Evolutionary conservation across 2,329 filamentous ascomycete genomes (phyloP).

Genomic region (Diaporthe eres): DNA sequence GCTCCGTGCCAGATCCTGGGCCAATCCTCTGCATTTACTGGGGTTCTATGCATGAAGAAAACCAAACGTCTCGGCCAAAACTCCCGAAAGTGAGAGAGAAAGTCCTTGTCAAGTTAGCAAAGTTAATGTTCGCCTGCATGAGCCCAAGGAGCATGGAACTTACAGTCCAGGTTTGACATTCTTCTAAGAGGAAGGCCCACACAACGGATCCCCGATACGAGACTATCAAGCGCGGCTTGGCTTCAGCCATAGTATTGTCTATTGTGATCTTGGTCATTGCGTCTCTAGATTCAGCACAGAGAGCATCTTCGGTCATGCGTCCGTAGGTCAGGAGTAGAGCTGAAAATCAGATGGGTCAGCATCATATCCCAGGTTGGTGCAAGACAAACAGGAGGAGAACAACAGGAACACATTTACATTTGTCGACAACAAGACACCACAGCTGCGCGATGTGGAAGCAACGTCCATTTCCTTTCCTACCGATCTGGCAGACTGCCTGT

Average conservation of each 20-base stretch:
- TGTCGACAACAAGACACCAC: background rate
- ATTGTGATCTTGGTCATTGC: background rate
- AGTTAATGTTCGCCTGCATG: background rate
- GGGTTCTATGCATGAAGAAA: background rate
- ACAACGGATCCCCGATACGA: background rate
- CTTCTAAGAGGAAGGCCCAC: background rate
- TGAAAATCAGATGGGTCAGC: background rate
- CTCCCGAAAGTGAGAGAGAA: background rate
- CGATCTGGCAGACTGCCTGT: conserved; percentile 58
- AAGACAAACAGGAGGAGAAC: no score
- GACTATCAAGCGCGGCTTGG: background rate
- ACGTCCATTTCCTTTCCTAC: conserved; percentile 46
- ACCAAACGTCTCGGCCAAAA: background rate
- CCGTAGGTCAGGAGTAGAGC: background rate
- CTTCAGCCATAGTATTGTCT: background rate
- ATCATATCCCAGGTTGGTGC: no score
- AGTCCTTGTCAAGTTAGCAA: background rate
- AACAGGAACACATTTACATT: no score
- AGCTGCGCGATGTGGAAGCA: conserved; percentile 8
- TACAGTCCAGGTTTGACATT: conserved; percentile 3
- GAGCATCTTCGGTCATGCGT: conserved; percentile 11
- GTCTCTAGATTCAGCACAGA: background rate
- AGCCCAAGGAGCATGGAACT: background rate
- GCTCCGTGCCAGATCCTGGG: conserved; percentile 1
- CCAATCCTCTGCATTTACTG: background rate